These are phyloP conservation scores for Herpomyces periplanetae DNA, from an alignment of 2,329 filamentous ascomycete species.

Conservation along the genomic window DNA sequence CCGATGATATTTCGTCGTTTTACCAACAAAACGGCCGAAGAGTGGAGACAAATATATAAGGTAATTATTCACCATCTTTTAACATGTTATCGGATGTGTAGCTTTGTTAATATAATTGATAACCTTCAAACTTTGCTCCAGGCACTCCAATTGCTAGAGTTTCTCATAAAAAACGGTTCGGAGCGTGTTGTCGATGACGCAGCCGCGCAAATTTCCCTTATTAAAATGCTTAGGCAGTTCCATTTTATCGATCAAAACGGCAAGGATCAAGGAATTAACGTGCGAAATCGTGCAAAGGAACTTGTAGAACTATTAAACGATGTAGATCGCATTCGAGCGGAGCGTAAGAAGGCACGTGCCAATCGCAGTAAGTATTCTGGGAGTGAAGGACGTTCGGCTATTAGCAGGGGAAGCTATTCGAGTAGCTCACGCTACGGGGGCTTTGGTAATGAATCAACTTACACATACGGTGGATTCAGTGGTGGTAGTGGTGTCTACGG, in stretches of 20 bases:
- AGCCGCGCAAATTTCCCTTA: conserved; percentile 58
- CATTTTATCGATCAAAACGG: conserved; percentile 85
- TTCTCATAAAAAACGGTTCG: conserved; percentile 87
- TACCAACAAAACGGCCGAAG: conserved; percentile 85
- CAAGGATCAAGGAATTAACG: conserved; percentile 92
- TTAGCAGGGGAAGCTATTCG: conserved; percentile 16
- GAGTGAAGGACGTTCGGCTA: conserved; percentile 36
- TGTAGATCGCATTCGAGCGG: conserved; percentile 36
- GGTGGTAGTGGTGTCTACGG: conserved; percentile 55
- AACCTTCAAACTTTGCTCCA: conserved; percentile 5
- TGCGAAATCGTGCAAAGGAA: conserved; percentile 83
- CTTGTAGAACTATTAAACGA: conserved; percentile 69
- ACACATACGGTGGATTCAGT: conserved; percentile 60
- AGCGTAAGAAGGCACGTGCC: conserved; percentile 49
- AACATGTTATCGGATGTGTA: no score
- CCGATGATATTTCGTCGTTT: conserved; percentile 98
- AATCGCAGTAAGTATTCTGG: conserved; percentile 86
- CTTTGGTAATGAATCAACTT: no score
- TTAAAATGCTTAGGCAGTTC: conserved; percentile 95
- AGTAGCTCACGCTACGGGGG: conserved; percentile 13
- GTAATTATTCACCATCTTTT: conserved; percentile 9
- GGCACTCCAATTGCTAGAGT: conserved; percentile 66
- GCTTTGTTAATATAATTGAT: conserved; percentile 4
- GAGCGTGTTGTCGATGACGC: conserved; percentile 92
- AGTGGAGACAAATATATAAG: conserved; percentile 99